Evolutionary conservation across 371 early-diverging fungal species (phyloP), one percentile per base, ranked within the genome.

Genomic region (Actinomortierella wolfii): DNA sequence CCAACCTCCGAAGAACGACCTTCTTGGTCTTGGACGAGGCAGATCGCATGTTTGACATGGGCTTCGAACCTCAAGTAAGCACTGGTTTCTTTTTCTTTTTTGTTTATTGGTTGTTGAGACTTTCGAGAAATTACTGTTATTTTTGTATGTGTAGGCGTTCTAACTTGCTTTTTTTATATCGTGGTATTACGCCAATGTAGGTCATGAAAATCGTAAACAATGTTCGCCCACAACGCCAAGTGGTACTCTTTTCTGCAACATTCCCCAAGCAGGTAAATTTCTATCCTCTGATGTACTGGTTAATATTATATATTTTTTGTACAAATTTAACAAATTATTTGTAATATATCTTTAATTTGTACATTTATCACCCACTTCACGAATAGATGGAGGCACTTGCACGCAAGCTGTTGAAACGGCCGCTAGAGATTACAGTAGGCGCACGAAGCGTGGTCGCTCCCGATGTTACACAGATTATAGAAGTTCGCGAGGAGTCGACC

Each of bases 11-110:
- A 49, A 86, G 98, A 39, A 94, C 96, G 52, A 97, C 98, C 0
- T 98, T 97, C 77, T 64, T 99, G 76, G 99, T 99, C 3, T 87
- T 99, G 51, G 99, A 99, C 81, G 99, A 99, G 83, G 96, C 97
- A 3, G 97, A 97, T 79, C 88, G 95, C 65, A 95, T 97, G 91
- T 93, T 94, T 78, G 99, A 98, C 81, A 92, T 98, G 92, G 99
- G 99, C 20, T 99, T 99, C 75, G 98, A 97, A 70, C 97, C 96
- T 41, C 99, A 99, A 79, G 89, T 89, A 76, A 61, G 26, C 46
- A 59, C 17, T 41, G 13, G 0, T 9, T 46, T 39, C 9, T 2
- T 6, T 24, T 39, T 52, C 1, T 26, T 39, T 43, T 45, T 23
- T 6, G 5, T 17, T 7, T 17, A 54, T 11, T 25, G 39, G 3